Percentiles rank a stretch among this genome's conserved stretches.
These are phyloP conservation scores for Talaromyces nanjingensis DNA, from an alignment of 495 filamentous ascomycete species.

Conservation along the genomic window DNA sequence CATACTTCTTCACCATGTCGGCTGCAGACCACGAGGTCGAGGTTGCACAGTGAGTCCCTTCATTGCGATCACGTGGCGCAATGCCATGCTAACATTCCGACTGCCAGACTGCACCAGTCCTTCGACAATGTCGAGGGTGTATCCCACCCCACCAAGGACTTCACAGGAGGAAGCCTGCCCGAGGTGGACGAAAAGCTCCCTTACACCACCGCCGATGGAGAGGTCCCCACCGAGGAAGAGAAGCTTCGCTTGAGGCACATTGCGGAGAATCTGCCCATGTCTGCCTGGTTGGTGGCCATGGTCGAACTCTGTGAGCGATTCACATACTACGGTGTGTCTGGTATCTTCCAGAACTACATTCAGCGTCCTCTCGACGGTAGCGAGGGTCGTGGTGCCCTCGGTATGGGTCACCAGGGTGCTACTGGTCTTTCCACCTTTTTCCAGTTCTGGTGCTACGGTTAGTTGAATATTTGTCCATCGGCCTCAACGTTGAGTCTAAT, in stretches of 20 bases:
- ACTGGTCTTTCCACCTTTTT: slow-evolving; percentile 56
- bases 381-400: slow-evolving; percentile 48
- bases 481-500: slow-evolving; percentile 1
- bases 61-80: neutral
- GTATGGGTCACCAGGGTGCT: slow-evolving; percentile 45
- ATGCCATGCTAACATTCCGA: slow-evolving; percentile 9
- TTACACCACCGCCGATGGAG: slow-evolving; percentile 33
- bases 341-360: slow-evolving; percentile 54
- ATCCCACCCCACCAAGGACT: slow-evolving; percentile 2
- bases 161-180: slow-evolving; percentile 2
- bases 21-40: slow-evolving; percentile 27
- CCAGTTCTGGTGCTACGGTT: slow-evolving; percentile 55
- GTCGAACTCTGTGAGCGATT: slow-evolving; percentile 64
- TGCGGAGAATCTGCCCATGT: slow-evolving; percentile 47
- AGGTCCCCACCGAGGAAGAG: slow-evolving; percentile 50
- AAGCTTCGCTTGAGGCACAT: slow-evolving; percentile 42
- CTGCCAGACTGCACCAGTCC: slow-evolving; percentile 15
- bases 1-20: slow-evolving; percentile 18
- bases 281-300: slow-evolving; percentile 53
- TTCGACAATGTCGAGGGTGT: slow-evolving; percentile 23
- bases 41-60: slow-evolving; percentile 28
- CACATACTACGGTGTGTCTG: slow-evolving; percentile 56
- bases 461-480: slow-evolving; percentile 4
- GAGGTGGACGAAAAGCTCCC: slow-evolving; percentile 28
- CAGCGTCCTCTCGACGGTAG: slow-evolving; percentile 39